Evolutionary conservation across 1,139 yeast species (phyloP).

Genomic region (Pichia sp.): DNA sequence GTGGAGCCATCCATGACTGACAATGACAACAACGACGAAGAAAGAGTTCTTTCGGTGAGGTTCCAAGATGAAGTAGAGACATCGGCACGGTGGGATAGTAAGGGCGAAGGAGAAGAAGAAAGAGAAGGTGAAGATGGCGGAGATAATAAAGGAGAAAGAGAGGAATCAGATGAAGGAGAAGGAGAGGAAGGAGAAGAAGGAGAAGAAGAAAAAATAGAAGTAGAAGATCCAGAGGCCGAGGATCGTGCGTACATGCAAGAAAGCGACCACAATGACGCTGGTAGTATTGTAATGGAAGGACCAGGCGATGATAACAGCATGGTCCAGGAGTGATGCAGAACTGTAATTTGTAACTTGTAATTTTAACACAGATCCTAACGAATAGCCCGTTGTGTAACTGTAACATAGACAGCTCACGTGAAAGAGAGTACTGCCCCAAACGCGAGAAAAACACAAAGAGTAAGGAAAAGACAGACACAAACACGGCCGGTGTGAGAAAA

Average conservation of each 20-base stretch:
- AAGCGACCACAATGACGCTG: background rate
- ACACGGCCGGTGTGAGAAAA: too few relatives aligned
- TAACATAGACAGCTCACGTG: background rate
- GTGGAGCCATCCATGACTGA: background rate
- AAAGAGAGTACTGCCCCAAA: background rate
- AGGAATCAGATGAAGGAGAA: background rate
- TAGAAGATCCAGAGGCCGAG: slow-evolving; percentile 2
- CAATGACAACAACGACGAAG: background rate
- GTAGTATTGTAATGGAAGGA: background rate
- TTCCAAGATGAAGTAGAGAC: slow-evolving; percentile 6
- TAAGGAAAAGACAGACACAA: background rate
- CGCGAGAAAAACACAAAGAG: background rate
- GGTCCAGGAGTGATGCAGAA: background rate
- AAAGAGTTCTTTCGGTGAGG: slow-evolving; percentile 3
- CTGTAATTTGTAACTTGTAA: background rate
- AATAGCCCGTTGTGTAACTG: background rate
- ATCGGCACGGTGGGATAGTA: slow-evolving; percentile 10
- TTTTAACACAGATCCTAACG: background rate
- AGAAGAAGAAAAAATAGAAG: slow-evolving; percentile 3
- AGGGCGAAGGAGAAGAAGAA: slow-evolving; percentile 4
- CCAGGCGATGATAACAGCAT: background rate
- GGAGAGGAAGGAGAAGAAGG: slow-evolving; percentile 6
- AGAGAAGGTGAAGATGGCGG: slow-evolving; percentile 3
- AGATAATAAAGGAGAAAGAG: slow-evolving; percentile 1
- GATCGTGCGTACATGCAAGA: background rate